Evolutionary conservation across 352 stramenopile species (phyloP), one percentile per base, ranked within the genome.

Genomic region (Blastocystis sp.): DNA sequence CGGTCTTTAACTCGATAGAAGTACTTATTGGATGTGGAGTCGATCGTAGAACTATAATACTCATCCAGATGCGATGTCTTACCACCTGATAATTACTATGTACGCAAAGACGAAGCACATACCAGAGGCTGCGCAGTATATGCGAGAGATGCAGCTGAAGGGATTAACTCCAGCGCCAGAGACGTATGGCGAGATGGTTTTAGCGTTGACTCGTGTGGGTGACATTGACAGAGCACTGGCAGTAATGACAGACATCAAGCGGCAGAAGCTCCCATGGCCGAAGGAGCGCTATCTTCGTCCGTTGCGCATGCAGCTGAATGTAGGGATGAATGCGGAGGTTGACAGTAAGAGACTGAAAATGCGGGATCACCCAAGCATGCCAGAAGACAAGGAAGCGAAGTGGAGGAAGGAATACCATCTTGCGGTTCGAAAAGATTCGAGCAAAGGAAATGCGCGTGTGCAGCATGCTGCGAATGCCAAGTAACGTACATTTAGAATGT

Each of bases 151-250:
- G 77, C 45, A 88, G 55, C 18, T 47, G 39, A 88, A 88, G 29
- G 62, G 64, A 18, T 18, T 88, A 26, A 55, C 29, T 15, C 77
- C 77, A 2, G 62, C 62, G 50, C 77, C 77, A 9, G 77, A 88
- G 64, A 88, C 54, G 13, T 88, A 76, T 41, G 77, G 77, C 29
- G 77, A 88, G 15, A 88, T 88, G 61, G 20, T 88, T 29, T n/a
- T 82, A n/a, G 73, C 41, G 20, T 23, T 82, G 20, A 37, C 47
- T 11, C 73, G 73, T 3, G 53, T 68, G 73, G 56, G 56, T 8
- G 29, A 82, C 34, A 54, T 82, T 20, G 47, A 82, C 54, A 6
- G n/a, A n/a, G 73, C 73, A 13, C 56, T 82, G 50, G 50, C 34
- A 6, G 34, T 82, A 20, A 64, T 82, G 73, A 82, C 73, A 23